Percentiles rank a stretch among this genome's conserved stretches.
Conservation (phyloP, 768 basidiomycete species). For the Rhodotorula graminis region DNA sequence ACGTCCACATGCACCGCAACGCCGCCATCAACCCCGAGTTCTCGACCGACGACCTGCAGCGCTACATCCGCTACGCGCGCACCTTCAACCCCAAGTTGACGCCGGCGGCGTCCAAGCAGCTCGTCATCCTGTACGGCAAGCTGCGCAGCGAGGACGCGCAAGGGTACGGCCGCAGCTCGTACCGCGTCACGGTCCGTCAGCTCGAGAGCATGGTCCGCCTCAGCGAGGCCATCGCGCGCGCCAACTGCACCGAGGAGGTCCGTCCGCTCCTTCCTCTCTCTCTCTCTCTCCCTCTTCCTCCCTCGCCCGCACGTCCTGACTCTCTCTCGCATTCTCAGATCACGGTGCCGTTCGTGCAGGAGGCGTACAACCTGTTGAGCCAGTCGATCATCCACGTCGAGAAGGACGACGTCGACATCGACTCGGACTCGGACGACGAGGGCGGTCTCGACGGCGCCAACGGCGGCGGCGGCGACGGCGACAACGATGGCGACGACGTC, state of each 20-base stretch:
- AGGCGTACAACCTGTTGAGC: conserved; percentile 85
- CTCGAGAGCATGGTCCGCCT: conserved; percentile 97
- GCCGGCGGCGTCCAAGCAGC: conserved; percentile 79
- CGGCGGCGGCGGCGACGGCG: conserved; percentile 43
- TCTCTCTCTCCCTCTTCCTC: neutral
- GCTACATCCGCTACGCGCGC: conserved; percentile 93
- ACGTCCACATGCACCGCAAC: conserved; percentile 91
- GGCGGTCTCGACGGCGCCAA: conserved; percentile 37
- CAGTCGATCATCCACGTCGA: conserved; percentile 98
- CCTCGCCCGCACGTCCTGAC: neutral
- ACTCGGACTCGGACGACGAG: conserved; percentile 58
- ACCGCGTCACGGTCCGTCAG: conserved; percentile 95
- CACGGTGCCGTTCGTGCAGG: conserved; percentile 85
- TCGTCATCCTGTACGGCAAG: conserved; percentile 91
- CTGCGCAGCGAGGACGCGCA: conserved; percentile 87
- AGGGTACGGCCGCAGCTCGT: conserved; percentile 82
- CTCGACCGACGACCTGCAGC: conserved; percentile 89
- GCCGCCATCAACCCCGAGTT: conserved; percentile 94
- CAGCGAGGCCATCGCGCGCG: conserved; percentile 92
- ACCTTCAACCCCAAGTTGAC: conserved; percentile 99
- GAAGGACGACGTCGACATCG: conserved; percentile 96
- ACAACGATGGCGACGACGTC: conserved; percentile 58
- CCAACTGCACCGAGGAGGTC: conserved; percentile 91
- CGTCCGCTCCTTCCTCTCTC: neutral
- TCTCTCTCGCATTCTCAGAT: conserved; percentile 55